Percentiles rank a stretch among this genome's conserved stretches.
Conservation (phyloP, 140 eudicot genomes). For the Ambrosia hybrid region DNA sequence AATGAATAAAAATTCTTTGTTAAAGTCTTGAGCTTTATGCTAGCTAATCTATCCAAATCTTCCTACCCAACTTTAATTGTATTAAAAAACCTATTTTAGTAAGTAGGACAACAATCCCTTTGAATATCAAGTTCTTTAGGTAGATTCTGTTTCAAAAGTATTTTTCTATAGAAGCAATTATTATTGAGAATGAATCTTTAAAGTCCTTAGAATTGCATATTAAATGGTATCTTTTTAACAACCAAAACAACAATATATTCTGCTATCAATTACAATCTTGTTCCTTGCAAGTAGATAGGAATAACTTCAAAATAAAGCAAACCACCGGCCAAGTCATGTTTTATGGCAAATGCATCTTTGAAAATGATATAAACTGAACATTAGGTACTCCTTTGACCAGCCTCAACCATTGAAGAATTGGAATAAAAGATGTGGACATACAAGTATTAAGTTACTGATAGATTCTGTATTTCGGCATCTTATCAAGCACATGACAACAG, state of each 20-base stretch:
- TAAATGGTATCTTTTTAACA: neutral
- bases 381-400: constrained; percentile 5
- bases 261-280: neutral
- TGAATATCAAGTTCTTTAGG: constrained; percentile 1
- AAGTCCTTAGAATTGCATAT: neutral
- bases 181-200: neutral
- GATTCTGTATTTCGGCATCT: constrained; percentile 17
- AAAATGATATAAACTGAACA: constrained; percentile 21
- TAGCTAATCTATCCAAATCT: too few species aligned
- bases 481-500: neutral
- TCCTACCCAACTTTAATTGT: too few species aligned
- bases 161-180: neutral
- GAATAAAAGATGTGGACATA: neutral
- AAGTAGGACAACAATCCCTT: too few species aligned
- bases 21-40: too few species aligned
- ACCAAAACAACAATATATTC: neutral
- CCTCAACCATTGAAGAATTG: constrained; percentile 1
- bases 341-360: constrained; percentile 2
- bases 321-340: neutral
- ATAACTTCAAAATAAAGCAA: constrained; percentile 9
- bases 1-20: too few species aligned
- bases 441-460: neutral
- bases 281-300: constrained; percentile 12
- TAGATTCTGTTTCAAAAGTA: neutral
- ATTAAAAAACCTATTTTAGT: too few species aligned